Percentiles rank a stretch among this genome's conserved stretches.
These are phyloP conservation scores for Ustulina deusta DNA, from an alignment of 2,329 filamentous ascomycete genomes.

Conservation along the genomic window DNA sequence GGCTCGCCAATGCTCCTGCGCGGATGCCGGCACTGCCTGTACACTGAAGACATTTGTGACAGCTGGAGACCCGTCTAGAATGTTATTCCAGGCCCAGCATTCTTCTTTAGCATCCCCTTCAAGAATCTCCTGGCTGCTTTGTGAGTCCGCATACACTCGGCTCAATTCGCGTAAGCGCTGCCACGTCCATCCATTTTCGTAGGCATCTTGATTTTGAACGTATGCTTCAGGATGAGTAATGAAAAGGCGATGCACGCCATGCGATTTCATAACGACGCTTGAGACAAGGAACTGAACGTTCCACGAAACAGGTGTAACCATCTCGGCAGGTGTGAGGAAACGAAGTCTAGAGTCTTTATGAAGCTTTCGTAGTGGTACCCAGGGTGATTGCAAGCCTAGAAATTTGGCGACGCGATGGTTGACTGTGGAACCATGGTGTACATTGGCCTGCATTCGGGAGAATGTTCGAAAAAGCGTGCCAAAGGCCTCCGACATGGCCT, in stretches of 20 bases:
- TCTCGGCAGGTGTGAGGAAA: slow-evolving; percentile 77
- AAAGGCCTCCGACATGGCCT: slow-evolving; percentile 73
- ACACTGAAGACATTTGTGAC: slow-evolving; percentile 57
- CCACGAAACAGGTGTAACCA: slow-evolving; percentile 79
- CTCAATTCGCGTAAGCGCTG: slow-evolving; percentile 73
- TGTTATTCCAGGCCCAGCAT: slow-evolving; percentile 76
- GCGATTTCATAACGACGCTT: slow-evolving; percentile 78
- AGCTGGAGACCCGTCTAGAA: slow-evolving; percentile 69
- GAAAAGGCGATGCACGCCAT: slow-evolving; percentile 74
- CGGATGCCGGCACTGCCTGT: slow-evolving; percentile 58
- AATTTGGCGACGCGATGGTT: slow-evolving; percentile 59
- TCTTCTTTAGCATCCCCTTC: slow-evolving; percentile 73
- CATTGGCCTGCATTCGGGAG: slow-evolving; percentile 51
- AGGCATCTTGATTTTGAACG: slow-evolving; percentile 69
- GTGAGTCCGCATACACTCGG: slow-evolving; percentile 64
- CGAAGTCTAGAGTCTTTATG: slow-evolving; percentile 78
- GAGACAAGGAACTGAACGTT: slow-evolving; percentile 76
- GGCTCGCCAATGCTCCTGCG: slow-evolving; percentile 54
- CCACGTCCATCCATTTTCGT: slow-evolving; percentile 76
- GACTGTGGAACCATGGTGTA: slow-evolving; percentile 49
- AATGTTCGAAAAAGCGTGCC: slow-evolving; percentile 64
- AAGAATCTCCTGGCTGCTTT: slow-evolving; percentile 61
- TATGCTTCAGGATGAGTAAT: slow-evolving; percentile 82
- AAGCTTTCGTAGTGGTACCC: slow-evolving; percentile 82
- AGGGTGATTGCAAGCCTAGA: slow-evolving; percentile 73